These are phyloP conservation scores for Puccinellia tenuiflora DNA, from an alignment of 176 grass and related monocot genomes.

Conservation along the genomic window DNA sequence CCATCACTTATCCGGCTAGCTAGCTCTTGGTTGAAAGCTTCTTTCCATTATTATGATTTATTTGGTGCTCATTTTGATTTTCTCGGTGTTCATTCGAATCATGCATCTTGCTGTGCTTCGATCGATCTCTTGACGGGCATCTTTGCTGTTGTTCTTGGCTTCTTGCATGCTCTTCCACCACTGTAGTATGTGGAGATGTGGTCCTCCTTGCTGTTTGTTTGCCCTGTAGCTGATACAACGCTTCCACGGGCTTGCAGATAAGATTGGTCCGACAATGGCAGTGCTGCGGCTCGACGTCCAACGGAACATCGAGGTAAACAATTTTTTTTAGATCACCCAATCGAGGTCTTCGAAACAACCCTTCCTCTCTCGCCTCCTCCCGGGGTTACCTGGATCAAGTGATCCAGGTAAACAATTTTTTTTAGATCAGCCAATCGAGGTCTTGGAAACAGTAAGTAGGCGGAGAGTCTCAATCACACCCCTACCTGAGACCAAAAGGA, in stretches of 20 bases:
- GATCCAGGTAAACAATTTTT: not conserved
- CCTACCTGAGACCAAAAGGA: not conserved
- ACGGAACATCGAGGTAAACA: constrained; percentile 72
- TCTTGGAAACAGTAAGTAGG: not conserved
- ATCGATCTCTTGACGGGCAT: not conserved
- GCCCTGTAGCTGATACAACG: not conserved
- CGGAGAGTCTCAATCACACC: not conserved
- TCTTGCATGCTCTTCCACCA: not conserved
- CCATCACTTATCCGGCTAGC: not conserved
- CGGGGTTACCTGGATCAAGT: not conserved
- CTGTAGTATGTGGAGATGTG: not conserved
- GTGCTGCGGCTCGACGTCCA: constrained; percentile 86
- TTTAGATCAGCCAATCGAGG: not conserved
- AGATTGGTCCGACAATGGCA: constrained; percentile 87
- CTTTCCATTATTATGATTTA: not conserved
- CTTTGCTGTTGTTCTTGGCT: not conserved
- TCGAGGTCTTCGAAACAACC: no score
- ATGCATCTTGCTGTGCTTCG: not conserved
- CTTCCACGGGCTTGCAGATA: constrained; percentile 53
- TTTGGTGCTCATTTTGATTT: not conserved
- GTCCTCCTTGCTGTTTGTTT: not conserved
- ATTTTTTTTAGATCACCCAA: no score
- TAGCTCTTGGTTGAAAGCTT: not conserved
- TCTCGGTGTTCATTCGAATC: not conserved
- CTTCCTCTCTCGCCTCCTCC: no score